A percentile compares a stretch with the other conserved stretches of the same genome.
Conservation (phyloP, 306 rosid species). For the Rosa persica region DNA sequence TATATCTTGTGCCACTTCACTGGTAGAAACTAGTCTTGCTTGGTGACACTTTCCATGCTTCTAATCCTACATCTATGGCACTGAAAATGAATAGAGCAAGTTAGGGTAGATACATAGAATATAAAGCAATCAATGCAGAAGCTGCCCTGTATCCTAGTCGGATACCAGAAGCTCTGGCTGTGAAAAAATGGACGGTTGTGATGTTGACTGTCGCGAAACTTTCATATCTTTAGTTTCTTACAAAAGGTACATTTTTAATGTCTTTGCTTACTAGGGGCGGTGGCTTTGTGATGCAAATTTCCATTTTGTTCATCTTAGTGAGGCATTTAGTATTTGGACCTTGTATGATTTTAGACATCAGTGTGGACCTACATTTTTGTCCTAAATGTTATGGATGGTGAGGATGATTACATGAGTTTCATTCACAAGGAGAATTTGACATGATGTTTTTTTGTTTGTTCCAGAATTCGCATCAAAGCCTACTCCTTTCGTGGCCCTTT, state of each 20-base stretch:
- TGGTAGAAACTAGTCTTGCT: neutral
- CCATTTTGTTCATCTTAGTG: neutral
- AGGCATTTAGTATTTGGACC: neutral
- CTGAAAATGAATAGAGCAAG: neutral
- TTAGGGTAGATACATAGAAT: neutral
- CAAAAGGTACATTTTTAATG: constrained; percentile 3
- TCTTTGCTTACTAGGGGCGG: neutral
- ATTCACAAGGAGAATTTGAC: neutral
- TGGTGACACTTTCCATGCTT: neutral
- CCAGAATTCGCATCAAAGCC: neutral
- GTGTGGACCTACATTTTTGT: neutral
- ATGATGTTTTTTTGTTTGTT: neutral
- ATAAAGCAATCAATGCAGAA: neutral
- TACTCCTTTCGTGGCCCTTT: neutral
- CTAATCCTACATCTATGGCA: neutral
- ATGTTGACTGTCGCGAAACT: neutral
- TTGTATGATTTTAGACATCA: neutral
- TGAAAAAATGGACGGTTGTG: neutral
- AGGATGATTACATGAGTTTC: neutral
- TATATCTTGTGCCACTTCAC: no score
- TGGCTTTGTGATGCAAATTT: constrained; percentile 1
- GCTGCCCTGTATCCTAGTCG: neutral
- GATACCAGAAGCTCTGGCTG: constrained; percentile 4
- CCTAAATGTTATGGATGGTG: neutral
- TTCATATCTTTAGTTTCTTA: neutral